These are phyloP conservation scores for Alternaria alternata DNA, from an alignment of 2,329 filamentous ascomycete genomes.

Conservation along the genomic window DNA sequence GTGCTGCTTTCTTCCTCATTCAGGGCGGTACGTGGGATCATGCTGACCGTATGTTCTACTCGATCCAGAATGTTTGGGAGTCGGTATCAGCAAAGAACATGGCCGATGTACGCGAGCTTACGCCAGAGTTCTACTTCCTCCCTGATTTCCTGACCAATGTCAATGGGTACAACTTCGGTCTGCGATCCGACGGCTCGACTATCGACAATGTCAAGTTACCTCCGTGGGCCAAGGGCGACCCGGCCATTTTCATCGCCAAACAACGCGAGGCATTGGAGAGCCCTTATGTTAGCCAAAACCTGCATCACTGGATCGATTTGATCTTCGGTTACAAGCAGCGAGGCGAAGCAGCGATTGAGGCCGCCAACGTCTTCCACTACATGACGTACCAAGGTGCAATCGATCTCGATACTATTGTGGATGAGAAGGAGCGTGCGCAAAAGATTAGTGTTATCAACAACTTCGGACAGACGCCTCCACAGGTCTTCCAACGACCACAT, in stretches of 20 bases:
- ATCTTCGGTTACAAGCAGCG: constrained; percentile 94
- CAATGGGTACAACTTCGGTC: constrained; percentile 93
- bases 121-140: constrained; percentile 96
- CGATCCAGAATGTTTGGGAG: constrained; percentile 87
- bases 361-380: constrained; percentile 94
- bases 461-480: constrained; percentile 96
- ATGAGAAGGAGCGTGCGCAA: constrained; percentile 84
- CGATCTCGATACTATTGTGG: constrained; percentile 88
- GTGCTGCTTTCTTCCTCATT: constrained; percentile 91
- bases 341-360: constrained; percentile 89
- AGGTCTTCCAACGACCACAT: constrained; percentile 87
- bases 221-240: constrained; percentile 95
- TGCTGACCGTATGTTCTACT: constrained; percentile 93
- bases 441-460: constrained; percentile 98
- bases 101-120: constrained; percentile 92
- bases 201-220: constrained; percentile 91
- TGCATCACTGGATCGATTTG: constrained; percentile 96
- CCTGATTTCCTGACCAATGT: constrained; percentile 94
- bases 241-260: constrained; percentile 93
- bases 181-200: constrained; percentile 78
- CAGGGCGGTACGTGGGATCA: constrained; percentile 98
- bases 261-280: constrained; percentile 96
- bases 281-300: constrained; percentile 84
- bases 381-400: constrained; percentile 94
- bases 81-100: constrained; percentile 90